Evolutionary conservation across 768 basidiomycete genomes (phyloP).

Genomic region (Phanerochaete sordida): DNA sequence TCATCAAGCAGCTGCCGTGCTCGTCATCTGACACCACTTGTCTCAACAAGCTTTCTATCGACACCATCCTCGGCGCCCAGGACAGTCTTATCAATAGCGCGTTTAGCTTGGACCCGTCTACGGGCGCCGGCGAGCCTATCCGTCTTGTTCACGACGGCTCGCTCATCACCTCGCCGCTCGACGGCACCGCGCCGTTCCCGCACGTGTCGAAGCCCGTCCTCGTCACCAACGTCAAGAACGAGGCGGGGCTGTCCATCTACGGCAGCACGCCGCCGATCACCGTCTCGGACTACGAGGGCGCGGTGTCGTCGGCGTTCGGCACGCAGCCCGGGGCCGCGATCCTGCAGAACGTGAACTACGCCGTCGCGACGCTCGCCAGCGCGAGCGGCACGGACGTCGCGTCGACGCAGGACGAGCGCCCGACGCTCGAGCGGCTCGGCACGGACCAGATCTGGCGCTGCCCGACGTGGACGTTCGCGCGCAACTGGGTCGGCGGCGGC

Average conservation of each 20-base stretch:
- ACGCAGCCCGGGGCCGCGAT: conserved; percentile 39
- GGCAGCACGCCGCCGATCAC: conserved; percentile 37
- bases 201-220: conserved; percentile 57
- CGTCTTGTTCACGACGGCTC: conserved; percentile 65
- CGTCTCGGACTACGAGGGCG: conserved; percentile 31
- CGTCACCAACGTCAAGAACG: conserved; percentile 67
- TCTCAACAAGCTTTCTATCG: conserved; percentile 44
- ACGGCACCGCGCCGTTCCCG: conserved; percentile 58
- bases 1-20: conserved; percentile 47
- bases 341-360: conserved; percentile 46
- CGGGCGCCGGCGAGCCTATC: conserved; percentile 53
- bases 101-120: conserved; percentile 44
- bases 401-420: conserved; percentile 40
- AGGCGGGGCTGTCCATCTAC: conserved; percentile 67
- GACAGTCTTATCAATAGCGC: conserved; percentile 41
- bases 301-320: conserved; percentile 47
- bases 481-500: conserved; percentile 62
- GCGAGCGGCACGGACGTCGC: background rate
- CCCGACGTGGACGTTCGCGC: conserved; percentile 65
- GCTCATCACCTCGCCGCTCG: conserved; percentile 66
- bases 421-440: conserved; percentile 53
- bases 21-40: conserved; percentile 44
- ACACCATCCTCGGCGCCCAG: conserved; percentile 53
- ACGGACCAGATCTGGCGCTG: conserved; percentile 74
- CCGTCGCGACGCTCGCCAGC: conserved; percentile 23